Conservation (phyloP, 2,329 filamentous ascomycete species). For the Alternaria metachromatica region DNA sequence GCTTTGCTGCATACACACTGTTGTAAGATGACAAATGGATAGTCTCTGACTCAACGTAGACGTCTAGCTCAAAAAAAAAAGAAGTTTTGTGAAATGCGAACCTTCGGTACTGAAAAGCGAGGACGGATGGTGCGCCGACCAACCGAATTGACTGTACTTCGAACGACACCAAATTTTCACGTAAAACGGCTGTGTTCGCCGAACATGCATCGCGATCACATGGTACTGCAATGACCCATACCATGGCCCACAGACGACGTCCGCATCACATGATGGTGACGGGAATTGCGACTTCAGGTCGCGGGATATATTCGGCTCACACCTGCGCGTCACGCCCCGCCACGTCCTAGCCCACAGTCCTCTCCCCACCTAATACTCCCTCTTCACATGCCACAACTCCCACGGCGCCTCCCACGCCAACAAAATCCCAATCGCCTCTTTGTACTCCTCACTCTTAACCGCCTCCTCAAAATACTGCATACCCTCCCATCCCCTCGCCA, state of each 20-base stretch:
- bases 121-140: not conserved
- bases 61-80: not conserved
- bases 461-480: constrained; percentile 9
- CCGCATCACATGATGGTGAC: not conserved
- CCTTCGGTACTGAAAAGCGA: no score
- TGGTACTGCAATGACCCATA: not conserved
- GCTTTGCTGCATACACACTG: not conserved
- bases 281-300: not conserved
- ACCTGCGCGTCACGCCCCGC: not conserved
- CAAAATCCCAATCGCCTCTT: not conserved
- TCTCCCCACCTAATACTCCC: not conserved
- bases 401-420: constrained; percentile 2
- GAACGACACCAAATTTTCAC: not conserved
- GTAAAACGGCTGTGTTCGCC: not conserved
- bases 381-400: constrained; percentile 8
- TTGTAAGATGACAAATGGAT: not conserved
- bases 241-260: not conserved
- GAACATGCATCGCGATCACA: not conserved
- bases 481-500: constrained; percentile 8
- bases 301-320: not conserved
- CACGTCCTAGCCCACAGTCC: not conserved
- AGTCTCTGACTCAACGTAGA: not conserved
- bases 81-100: not conserved
- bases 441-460: not conserved
- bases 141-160: not conserved